These are phyloP conservation scores for Jatropha multifida DNA, from an alignment of 441 rosid genomes.

Conservation along the genomic window DNA sequence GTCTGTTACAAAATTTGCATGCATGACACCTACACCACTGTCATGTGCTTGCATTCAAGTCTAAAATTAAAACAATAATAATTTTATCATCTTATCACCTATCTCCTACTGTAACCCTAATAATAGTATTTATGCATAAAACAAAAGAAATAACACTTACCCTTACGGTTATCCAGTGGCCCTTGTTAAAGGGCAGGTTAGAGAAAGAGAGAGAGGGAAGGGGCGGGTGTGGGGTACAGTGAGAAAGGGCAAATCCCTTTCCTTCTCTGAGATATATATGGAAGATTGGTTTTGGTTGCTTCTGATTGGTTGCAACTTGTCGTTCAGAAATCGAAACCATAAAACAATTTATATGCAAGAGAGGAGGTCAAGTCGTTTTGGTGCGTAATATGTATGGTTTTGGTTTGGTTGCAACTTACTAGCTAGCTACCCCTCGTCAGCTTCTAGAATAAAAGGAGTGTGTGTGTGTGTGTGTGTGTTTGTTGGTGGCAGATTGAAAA, in stretches of 20 bases:
- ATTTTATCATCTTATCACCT: constrained; percentile 6
- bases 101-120: not conserved
- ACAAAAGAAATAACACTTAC: not conserved
- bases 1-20: constrained; percentile 25
- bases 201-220: not conserved
- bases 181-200: not conserved
- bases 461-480: not conserved
- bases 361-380: too few species aligned
- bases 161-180: constrained; percentile 17
- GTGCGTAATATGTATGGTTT: not conserved
- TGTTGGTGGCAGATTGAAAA: constrained; percentile 30
- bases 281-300: constrained; percentile 25
- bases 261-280: not conserved
- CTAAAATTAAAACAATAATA: not conserved
- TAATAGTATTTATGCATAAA: not conserved
- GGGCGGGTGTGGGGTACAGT: not conserved
- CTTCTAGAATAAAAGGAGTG: constrained; percentile 11
- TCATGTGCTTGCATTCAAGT: constrained; percentile 45
- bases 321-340: constrained; percentile 7
- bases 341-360: not conserved
- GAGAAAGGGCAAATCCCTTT: constrained; percentile 8
- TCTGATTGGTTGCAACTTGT: constrained; percentile 43
- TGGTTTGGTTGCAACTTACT: not conserved
- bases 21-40: constrained; percentile 36
- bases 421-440: too few species aligned